A percentile compares a stretch with the other conserved stretches of the same genome.
Conservation (phyloP, 345 rosid species). For the Raphanus sativus region DNA sequence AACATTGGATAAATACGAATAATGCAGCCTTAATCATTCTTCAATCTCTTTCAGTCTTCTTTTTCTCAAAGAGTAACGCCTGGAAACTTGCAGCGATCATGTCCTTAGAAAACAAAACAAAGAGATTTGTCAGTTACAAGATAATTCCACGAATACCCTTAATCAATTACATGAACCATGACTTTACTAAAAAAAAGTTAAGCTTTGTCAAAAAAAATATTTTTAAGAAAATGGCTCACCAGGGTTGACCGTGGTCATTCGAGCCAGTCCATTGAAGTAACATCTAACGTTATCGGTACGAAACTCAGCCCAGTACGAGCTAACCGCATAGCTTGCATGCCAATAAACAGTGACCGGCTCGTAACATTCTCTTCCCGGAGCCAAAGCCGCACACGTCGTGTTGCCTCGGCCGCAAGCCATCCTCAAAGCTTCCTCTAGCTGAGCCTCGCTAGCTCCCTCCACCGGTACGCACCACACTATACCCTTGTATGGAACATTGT, state of each 20-base stretch:
- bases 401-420: constrained; percentile 51
- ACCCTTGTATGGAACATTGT: constrained; percentile 60
- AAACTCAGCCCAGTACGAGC: constrained; percentile 71
- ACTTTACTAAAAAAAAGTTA: background rate
- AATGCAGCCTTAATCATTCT: constrained; percentile 5
- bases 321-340: constrained; percentile 78
- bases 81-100: constrained; percentile 40
- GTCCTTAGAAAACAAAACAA: constrained; percentile 17
- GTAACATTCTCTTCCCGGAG: constrained; percentile 62
- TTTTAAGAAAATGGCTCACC: constrained; percentile 43
- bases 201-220: background rate
- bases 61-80: constrained; percentile 35
- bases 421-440: constrained; percentile 42
- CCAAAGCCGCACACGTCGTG: constrained; percentile 54
- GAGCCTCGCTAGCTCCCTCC: constrained; percentile 39
- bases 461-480: constrained; percentile 69
- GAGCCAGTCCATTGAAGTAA: constrained; percentile 74
- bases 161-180: background rate
- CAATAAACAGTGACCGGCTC: constrained; percentile 51
- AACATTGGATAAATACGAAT: background rate
- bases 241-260: constrained; percentile 56
- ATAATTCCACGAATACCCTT: background rate
- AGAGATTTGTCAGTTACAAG: background rate
- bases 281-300: constrained; percentile 52
- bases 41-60: background rate